Base-by-base conservation (phyloP, 345 rosid genomes). In the Eutrema japonicum region DNA sequence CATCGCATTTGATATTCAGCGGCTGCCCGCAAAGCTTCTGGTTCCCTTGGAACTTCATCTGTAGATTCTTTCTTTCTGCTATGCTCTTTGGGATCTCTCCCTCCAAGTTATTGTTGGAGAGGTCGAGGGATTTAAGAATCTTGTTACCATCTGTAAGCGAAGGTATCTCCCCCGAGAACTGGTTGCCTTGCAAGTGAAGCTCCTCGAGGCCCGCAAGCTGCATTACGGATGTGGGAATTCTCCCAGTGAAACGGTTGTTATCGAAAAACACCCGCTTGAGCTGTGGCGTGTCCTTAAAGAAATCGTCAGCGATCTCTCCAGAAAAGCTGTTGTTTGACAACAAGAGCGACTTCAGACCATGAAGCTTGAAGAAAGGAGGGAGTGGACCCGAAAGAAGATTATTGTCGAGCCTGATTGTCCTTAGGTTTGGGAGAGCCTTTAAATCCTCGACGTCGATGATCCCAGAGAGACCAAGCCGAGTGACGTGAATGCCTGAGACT, bases 131-230 rank as follows among this genome's bases (percentile, higher is more conserved):
- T 32, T 42, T 66, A 2, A 85, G 3, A 69, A 22, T 55, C 36
- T 38, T 22, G 47, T 79, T 32, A 3, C 78, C 79, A 3, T 77
- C 47, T 56, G 68, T 77, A 61, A 85, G 47, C 10, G 78, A 58
- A 0, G 94, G 96, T 40, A 94, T 86, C 26, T 50, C 9, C 27
- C 98, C 97, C 2, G 96, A 80, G 80, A 91, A 91, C 29, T 68
- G 83, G 70, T 94, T 91, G 2, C 70, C 78, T 77, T 94, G 92
- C 22, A 91, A 82, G 68, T 94, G 89, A 47, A 91, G 81, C 70
- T 91, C 94, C 41, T 32, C 70, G 26, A 94, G 81, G 78, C 68
- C 66, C 5, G 77, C 58, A 7, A 90, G 75, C 8, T 75, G 72
- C 69, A 79, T 55, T 48, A 87, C 6, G 0, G 97, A 87, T 0